Base-by-base conservation (phyloP, 306 rosid species). In the Dicorynia guianensis region DNA sequence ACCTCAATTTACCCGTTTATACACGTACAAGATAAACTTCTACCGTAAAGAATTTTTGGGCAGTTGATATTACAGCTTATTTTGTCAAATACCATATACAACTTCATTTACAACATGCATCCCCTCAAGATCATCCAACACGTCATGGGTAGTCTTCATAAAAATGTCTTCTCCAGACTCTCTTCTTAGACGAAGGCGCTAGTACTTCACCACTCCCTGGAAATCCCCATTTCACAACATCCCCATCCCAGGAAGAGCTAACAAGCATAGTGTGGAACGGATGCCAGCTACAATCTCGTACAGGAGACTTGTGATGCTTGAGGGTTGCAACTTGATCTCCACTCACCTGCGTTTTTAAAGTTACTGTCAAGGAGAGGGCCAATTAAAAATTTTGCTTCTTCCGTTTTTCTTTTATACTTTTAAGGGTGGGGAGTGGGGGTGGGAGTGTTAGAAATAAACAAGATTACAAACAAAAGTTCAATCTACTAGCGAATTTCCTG, bases 271-370 rank as follows among this genome's bases (percentile, higher is more conserved):
- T 89, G 63, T 87, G 86, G 65, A 72, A 75, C 5, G 99, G 99
- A 81, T 95, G 99, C 99, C 99, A 95, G 73, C 97, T 92, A 81
- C 99, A 95, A 62, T 95, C 99, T 82, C 99, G 87, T 18, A 90
- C 97, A 8, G 97, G 91, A 17, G 92, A 87, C 68, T 86, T 92
- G 62, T 92, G 99, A 81, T 95, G 96, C 89, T 89, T 89, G 30
- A 95, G 87, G n/a, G 86, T 82, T 5, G 97, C 97, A 43, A 95
- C 99, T 87, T 79, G 84, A 10, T 82, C 93, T 78, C 99, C 97
- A 63, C 77, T 95, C 39, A 90, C 89, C 99, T 95, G 77, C 67
- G 44, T 25, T 36, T 65, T 8, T 67, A 38, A 48, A 33, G 50
- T 68, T 67, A 58, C 46, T 59, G 20, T 44, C 54, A 72, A 69